A percentile compares a stretch with the other conserved stretches of the same genome.
Evolutionary conservation across 345 rosid species (phyloP).

Genomic region (Gynandropsis gynandra): DNA sequence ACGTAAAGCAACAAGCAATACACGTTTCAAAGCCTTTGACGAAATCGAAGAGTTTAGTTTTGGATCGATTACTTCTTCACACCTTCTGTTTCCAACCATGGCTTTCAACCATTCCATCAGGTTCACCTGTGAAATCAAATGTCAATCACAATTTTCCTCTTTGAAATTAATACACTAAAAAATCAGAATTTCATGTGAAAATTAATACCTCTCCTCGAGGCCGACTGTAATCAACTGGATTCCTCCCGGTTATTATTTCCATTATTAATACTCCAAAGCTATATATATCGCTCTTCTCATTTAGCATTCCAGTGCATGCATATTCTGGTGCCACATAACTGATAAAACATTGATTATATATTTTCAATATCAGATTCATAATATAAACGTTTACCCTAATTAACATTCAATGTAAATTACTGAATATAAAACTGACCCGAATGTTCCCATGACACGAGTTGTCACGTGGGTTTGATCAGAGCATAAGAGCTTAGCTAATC

Average conservation of each 20-base stretch:
- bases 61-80: constrained; percentile 84
- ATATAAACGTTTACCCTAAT: no score
- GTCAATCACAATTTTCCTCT: no score
- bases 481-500: constrained; percentile 81
- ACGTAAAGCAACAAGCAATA: constrained; percentile 77
- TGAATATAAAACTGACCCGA: constrained; percentile 68
- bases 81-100: constrained; percentile 66
- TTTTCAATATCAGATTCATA: neutral
- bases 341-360: neutral
- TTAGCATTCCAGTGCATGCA: constrained; percentile 86
- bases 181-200: neutral
- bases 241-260: constrained; percentile 85
- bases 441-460: constrained; percentile 96
- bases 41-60: constrained; percentile 68
- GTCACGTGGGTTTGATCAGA: constrained; percentile 73
- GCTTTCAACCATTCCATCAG: constrained; percentile 88
- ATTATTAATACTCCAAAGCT: constrained; percentile 83
- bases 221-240: constrained; percentile 88
- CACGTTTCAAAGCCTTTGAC: constrained; percentile 64
- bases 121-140: constrained; percentile 62
- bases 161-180: no score
- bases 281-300: constrained; percentile 71
- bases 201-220: constrained; percentile 67
- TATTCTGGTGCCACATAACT: constrained; percentile 97
- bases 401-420: no score